phyloP scores from a whole-genome alignment of 83 land plant genomes.

The Diphasiastrum complanatum region DNA sequence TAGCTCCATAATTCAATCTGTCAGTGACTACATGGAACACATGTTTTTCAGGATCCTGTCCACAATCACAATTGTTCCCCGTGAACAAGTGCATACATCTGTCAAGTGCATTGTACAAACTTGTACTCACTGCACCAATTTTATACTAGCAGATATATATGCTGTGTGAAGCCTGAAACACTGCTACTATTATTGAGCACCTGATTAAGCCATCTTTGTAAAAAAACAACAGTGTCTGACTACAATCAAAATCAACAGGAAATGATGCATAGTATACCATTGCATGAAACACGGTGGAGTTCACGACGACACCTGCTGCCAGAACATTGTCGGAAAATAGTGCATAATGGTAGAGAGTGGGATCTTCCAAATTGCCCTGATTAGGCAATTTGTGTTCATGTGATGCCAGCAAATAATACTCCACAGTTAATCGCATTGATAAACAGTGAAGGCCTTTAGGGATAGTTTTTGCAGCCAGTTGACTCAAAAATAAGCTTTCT shows the following conservation, averaged over 20 bases:
- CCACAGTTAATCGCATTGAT: background rate
- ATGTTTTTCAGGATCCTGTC: no score
- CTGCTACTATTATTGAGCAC: no score
- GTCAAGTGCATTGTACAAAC: background rate
- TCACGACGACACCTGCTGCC: conserved; percentile 12
- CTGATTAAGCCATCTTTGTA: no score
- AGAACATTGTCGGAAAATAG: conserved; percentile 12
- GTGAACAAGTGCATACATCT: no score
- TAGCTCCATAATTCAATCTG: conserved; percentile 10
- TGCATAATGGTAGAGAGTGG: background rate
- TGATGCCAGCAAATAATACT: conserved; percentile 2
- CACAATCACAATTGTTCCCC: background rate
- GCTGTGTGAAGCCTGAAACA: no score
- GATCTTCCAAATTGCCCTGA: conserved; percentile 2
- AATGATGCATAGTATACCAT: no score
- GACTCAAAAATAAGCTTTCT: background rate
- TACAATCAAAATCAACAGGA: no score
- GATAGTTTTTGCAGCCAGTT: no score
- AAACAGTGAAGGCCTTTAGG: conserved; percentile 11
- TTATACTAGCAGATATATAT: background rate
- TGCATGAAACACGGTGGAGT: conserved; percentile 7
- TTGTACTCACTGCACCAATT: background rate
- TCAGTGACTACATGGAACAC: no score
- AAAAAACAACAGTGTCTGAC: no score
- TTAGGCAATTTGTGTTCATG: background rate